Evolutionary conservation across 106 monocot species (phyloP).

Genomic region (Platanthera zijinensis): DNA sequence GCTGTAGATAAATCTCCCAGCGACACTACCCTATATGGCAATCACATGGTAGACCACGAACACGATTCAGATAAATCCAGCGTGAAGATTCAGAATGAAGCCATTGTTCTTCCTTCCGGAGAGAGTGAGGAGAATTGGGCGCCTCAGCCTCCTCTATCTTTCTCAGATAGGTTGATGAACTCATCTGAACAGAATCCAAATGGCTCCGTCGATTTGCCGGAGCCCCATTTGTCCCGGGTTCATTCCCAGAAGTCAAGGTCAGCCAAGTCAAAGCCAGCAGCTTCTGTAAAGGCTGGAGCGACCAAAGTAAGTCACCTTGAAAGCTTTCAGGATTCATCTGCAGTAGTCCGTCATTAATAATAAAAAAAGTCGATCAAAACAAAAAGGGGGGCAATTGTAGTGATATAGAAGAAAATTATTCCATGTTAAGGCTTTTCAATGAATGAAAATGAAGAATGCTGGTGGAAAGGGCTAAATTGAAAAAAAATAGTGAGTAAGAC

Average conservation of each 20-base stretch:
- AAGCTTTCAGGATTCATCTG: background rate
- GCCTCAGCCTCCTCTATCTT: conserved; percentile 24
- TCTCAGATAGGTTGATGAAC: conserved; percentile 24
- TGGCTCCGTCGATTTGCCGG: conserved; percentile 7
- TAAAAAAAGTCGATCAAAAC: background rate
- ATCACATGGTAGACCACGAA: conserved; percentile 33
- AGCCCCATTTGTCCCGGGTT: conserved; percentile 44
- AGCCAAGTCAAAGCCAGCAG: conserved; percentile 34
- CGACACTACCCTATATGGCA: conserved; percentile 52
- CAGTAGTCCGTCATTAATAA: background rate
- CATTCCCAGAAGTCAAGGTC: conserved; percentile 57
- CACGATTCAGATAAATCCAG: conserved; percentile 7
- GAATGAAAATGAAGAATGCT: background rate
- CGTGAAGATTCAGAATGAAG: conserved; percentile 14
- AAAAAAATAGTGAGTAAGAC: background rate
- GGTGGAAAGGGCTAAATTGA: background rate
- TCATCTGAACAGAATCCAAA: background rate
- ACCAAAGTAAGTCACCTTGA: conserved; percentile 41
- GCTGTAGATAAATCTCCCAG: conserved; percentile 91
- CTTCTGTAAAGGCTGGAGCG: conserved; percentile 40
- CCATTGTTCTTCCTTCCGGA: background rate
- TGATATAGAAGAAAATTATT: background rate
- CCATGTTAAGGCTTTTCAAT: too few species aligned
- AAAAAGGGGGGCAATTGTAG: background rate
- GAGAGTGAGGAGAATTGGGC: conserved; percentile 30